Percentiles rank a stretch among this genome's conserved stretches.
Evolutionary conservation across 2,329 filamentous ascomycete species (phyloP).

Genomic region (Nectriaceae sp.): DNA sequence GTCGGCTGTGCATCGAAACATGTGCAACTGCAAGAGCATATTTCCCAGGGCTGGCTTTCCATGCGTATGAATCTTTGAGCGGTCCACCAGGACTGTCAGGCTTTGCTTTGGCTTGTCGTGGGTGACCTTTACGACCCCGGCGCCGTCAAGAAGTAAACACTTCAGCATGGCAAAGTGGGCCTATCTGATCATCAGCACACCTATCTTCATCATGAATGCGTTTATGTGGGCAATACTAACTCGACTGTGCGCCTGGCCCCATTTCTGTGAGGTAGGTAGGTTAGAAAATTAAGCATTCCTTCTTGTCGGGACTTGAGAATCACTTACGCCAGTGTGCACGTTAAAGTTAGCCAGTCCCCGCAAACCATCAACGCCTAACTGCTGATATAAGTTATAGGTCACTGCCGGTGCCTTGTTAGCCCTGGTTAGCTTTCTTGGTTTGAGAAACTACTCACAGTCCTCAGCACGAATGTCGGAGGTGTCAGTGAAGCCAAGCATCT

Average conservation of each 20-base stretch:
- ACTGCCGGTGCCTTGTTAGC: constrained; percentile 27
- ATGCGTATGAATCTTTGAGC: constrained; percentile 55
- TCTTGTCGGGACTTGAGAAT: background rate
- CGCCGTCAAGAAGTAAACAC: constrained; percentile 55
- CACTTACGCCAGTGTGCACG: constrained; percentile 32
- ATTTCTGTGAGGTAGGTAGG: constrained; percentile 32
- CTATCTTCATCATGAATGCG: background rate
- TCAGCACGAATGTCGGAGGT: constrained; percentile 36
- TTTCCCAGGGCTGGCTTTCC: constrained; percentile 59
- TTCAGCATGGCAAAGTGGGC: constrained; percentile 65
- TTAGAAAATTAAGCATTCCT: background rate
- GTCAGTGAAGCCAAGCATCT: constrained; percentile 43
- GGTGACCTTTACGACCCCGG: constrained; percentile 52
- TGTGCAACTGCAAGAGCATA: constrained; percentile 60
- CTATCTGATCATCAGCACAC: constrained; percentile 38
- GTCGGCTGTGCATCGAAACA: constrained; percentile 65
- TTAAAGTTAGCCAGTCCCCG: constrained; percentile 41
- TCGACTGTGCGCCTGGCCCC: constrained; percentile 45
- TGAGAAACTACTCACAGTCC: constrained; percentile 34
- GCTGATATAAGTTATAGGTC: constrained; percentile 42
- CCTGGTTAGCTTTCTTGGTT: background rate
- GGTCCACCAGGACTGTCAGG: constrained; percentile 57
- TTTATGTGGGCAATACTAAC: constrained; percentile 21
- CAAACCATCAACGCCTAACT: constrained; percentile 43
- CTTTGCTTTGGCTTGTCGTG: constrained; percentile 46